Conservation (phyloP, 352 stramenopile genomes). For the Albugo laibachii region DNA sequence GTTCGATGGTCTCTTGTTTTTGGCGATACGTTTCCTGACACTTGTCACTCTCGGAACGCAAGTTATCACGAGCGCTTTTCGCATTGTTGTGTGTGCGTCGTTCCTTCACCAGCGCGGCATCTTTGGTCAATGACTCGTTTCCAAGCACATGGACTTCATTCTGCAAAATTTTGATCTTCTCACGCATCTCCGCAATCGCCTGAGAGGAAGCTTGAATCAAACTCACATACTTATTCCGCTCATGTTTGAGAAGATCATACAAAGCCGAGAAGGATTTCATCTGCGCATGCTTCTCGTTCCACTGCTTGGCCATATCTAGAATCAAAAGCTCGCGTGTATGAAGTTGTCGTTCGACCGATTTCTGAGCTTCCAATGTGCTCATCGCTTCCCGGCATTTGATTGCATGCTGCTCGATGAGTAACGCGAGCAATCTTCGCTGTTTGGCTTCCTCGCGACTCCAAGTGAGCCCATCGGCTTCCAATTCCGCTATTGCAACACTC, state of each 20-base stretch:
- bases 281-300: constrained; percentile 85
- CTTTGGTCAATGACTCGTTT: constrained; percentile 84
- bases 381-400: constrained; percentile 78
- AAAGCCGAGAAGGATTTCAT: constrained; percentile 85
- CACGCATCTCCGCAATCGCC: constrained; percentile 88
- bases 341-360: constrained; percentile 74
- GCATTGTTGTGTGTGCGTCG: constrained; percentile 61
- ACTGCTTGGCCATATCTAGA: constrained; percentile 86
- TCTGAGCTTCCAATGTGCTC: constrained; percentile 52
- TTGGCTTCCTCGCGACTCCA: constrained; percentile 79
- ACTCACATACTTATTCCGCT: constrained; percentile 93
- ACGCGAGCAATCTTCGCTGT: constrained; percentile 71
- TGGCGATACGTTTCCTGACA: constrained; percentile 72
- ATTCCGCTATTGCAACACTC: constrained; percentile 29
- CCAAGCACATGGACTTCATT: constrained; percentile 89
- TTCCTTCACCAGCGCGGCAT: constrained; percentile 85
- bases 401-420: constrained; percentile 81
- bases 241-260: constrained; percentile 91
- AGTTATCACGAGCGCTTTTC: constrained; percentile 75
- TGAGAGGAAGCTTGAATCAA: constrained; percentile 83
- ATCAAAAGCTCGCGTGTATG: constrained; percentile 89
- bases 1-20: constrained; percentile 84
- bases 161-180: constrained; percentile 91
- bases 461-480: constrained; percentile 70
- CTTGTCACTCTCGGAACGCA: constrained; percentile 84